Evolutionary conservation across 169 alveolate genomes (phyloP).

Genomic region (Miamiensis avidus): DNA sequence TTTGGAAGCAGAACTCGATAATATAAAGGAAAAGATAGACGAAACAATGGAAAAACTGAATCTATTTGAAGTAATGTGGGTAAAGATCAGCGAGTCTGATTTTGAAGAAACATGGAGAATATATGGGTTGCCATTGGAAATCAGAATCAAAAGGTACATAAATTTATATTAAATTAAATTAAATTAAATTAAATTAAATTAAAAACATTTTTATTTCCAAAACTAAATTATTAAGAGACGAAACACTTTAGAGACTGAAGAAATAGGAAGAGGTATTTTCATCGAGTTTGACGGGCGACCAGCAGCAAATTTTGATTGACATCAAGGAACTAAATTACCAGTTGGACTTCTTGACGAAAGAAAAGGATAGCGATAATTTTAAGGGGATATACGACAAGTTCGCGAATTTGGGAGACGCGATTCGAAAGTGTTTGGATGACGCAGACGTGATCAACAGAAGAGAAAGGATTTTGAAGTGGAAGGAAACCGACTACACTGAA

Average conservation of each 20-base stretch:
- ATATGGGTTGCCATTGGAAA: conserved; percentile 69
- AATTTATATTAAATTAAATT: conserved; percentile 30
- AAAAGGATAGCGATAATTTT: conserved; percentile 60
- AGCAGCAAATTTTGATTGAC: conserved; percentile 54
- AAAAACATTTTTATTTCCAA: not conserved
- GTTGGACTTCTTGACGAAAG: conserved; percentile 64
- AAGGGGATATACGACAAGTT: conserved; percentile 59
- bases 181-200: no score
- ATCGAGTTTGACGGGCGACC: conserved; percentile 60
- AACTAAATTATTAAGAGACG: not conserved
- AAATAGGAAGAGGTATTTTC: conserved; percentile 60
- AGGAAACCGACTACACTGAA: conserved; percentile 75
- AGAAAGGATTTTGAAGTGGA: conserved; percentile 72
- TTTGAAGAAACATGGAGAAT: conserved; percentile 72
- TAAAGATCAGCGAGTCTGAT: conserved; percentile 67
- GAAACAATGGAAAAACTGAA: conserved; percentile 72
- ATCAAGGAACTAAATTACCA: conserved; percentile 69
- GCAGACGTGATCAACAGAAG: conserved; percentile 72
- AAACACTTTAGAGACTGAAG: not conserved
- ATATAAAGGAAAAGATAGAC: conserved; percentile 59
- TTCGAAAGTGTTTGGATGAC: conserved; percentile 62
- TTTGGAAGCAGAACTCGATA: conserved; percentile 52
- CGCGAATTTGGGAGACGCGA: conserved; percentile 63
- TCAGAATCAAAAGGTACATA: conserved; percentile 68
- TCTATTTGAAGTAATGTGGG: conserved; percentile 65